Conservation (phyloP, 2,329 filamentous ascomycete genomes). For the Rachicladosporium sp. region DNA sequence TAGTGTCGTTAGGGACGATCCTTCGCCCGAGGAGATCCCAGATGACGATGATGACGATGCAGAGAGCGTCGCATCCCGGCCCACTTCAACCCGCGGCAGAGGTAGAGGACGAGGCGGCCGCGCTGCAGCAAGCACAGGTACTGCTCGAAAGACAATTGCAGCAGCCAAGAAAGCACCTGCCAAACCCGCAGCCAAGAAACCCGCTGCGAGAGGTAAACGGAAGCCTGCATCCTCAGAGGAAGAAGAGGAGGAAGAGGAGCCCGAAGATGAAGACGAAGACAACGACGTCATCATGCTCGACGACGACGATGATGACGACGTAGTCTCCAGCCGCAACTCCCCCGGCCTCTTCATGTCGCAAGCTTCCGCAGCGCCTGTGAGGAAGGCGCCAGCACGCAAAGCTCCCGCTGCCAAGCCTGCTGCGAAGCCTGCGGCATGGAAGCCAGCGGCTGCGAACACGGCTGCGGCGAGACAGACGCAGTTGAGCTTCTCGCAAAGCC, state of each 20-base stretch:
- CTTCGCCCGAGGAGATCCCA: slow-evolving; percentile 34
- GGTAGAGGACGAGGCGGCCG: slow-evolving; percentile 29
- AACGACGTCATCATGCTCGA: slow-evolving; percentile 31
- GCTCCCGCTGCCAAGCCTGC: slow-evolving; percentile 1
- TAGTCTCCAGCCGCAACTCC: slow-evolving; percentile 29
- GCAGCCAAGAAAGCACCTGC: slow-evolving; percentile 25
- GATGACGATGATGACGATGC: slow-evolving; percentile 22
- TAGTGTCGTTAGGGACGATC: slow-evolving; percentile 44
- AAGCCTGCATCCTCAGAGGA: slow-evolving; percentile 28
- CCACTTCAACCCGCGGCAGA: slow-evolving; percentile 34
- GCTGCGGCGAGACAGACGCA: slow-evolving; percentile 25
- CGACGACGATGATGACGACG: slow-evolving; percentile 33
- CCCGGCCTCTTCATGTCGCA: slow-evolving; percentile 29
- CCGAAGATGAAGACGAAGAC: slow-evolving; percentile 31
- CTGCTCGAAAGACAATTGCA: slow-evolving; percentile 26
- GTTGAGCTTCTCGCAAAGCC: slow-evolving; percentile 29
- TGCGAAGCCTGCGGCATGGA: slow-evolving; percentile 8
- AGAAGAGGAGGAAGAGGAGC: slow-evolving; percentile 31
- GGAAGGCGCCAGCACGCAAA: slow-evolving; percentile 13
- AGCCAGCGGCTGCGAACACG: slow-evolving; percentile 9
- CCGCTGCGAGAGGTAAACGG: slow-evolving; percentile 25
- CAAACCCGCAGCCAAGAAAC: slow-evolving; percentile 25
- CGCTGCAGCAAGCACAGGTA: slow-evolving; percentile 29
- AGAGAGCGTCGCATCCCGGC: slow-evolving; percentile 21
- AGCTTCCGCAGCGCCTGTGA: slow-evolving; percentile 10